These are phyloP conservation scores for Neospermospora avenae DNA, from an alignment of 2,329 filamentous ascomycete species.

Conservation along the genomic window DNA sequence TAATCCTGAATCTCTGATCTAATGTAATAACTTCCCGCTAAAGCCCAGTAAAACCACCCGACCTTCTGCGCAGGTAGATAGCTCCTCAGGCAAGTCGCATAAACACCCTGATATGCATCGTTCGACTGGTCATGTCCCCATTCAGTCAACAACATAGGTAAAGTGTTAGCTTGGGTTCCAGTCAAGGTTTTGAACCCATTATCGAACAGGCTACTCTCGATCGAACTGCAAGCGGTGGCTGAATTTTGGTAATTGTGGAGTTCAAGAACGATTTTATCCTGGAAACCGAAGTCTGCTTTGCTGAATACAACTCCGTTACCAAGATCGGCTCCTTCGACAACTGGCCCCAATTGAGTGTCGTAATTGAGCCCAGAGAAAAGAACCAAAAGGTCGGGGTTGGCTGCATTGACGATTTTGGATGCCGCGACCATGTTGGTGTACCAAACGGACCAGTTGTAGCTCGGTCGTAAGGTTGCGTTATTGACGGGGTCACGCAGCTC, in stretches of 20 bases:
- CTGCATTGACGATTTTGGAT: slow-evolving; percentile 40
- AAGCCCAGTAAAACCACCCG: slow-evolving; percentile 59
- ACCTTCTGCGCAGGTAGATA: slow-evolving; percentile 38
- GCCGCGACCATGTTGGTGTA: slow-evolving; percentile 42
- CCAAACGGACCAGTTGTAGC: slow-evolving; percentile 45
- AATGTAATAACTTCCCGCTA: slow-evolving; percentile 57
- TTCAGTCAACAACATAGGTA: slow-evolving; percentile 42
- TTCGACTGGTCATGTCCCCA: slow-evolving; percentile 47
- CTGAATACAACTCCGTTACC: slow-evolving; percentile 33
- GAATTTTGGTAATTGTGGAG: slow-evolving; percentile 48
- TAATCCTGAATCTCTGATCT: slow-evolving; percentile 50
- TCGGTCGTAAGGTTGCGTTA: slow-evolving; percentile 12
- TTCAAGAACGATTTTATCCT: slow-evolving; percentile 46
- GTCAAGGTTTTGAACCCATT: slow-evolving; percentile 17
- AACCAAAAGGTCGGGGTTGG: slow-evolving; percentile 43
- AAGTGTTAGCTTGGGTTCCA: slow-evolving; percentile 36
- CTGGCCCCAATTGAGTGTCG: slow-evolving; percentile 35
- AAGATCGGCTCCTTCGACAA: slow-evolving; percentile 17
- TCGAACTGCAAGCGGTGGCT: slow-evolving; percentile 28
- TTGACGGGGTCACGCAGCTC: slow-evolving; percentile 36
- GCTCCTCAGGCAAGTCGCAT: slow-evolving; percentile 47
- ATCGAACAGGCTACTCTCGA: slow-evolving; percentile 8
- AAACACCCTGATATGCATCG: slow-evolving; percentile 44
- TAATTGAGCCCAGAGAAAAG: slow-evolving; percentile 47
- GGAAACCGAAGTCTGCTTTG: slow-evolving; percentile 38